Base-by-base conservation (phyloP, 495 filamentous ascomycete genomes). In the Penicillium antarcticum region DNA sequence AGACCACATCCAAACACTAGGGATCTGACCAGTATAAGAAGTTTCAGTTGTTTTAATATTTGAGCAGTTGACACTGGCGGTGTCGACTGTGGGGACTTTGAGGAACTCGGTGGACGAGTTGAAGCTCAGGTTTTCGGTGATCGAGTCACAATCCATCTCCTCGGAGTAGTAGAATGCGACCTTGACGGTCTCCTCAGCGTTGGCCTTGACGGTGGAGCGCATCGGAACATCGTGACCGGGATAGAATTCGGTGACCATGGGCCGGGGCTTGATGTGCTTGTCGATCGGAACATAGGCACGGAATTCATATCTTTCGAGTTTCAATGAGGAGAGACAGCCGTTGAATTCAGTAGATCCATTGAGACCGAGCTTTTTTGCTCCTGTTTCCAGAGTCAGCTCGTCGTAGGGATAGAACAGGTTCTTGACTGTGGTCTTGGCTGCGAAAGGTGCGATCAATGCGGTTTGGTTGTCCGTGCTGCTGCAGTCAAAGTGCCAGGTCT, bases 401-500 rank as follows among this genome's bases (percentile, higher is more conserved):
- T 84, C 80, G 37, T 80, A 78, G 0, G 84, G 82, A 48, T 75
- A 79, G 63, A 87, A 85, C 16, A 89, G 62, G 55, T 87, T 86
- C 52, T 77, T 78, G 49, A 88, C 84, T 1, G 69, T 75, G 35
- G 71, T 79, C 4, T 71, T 75, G 3, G 68, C 62, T 12, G 69
- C 65, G 47, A 83, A 88, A 2, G 86, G 80, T 12, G 84, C 68
- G 42, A 87, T 70, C 43, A 87, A 68, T 5, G 80, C 74, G 4
- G 62, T 61, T 0, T 61, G 73, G 4, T 61, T 58, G 1, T 64
- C 47, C 42, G 32, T 62, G 59, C 77, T 64, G 36, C 26, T 65
- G 66, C 86, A 87, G 52, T 87, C 70, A 42, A 87, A 87, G 0
- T 60, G 67, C 62, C 83, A 88, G 2, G 67, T 73, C 16, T 68